Conservation (phyloP, 2,329 filamentous ascomycete species). For the Verticillium nubilum region DNA sequence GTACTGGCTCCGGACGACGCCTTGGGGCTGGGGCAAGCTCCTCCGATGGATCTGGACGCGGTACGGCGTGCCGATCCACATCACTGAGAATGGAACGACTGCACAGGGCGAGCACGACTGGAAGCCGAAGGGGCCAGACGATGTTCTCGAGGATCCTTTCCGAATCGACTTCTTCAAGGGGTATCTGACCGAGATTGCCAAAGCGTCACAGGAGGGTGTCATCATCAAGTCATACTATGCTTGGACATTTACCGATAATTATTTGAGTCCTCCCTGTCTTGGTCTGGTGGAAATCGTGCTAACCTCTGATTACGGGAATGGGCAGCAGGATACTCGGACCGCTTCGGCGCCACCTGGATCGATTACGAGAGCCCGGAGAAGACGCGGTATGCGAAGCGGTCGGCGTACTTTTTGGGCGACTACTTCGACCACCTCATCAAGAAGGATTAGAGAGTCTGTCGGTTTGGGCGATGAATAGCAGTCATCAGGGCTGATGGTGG, state of each 20-base stretch:
- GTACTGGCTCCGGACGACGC: conserved; percentile 72
- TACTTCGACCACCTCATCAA: conserved; percentile 22
- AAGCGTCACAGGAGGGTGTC: conserved; percentile 65
- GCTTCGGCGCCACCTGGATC: conserved; percentile 34
- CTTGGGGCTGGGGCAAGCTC: conserved; percentile 71
- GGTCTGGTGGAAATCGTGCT: background rate
- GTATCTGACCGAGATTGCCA: conserved; percentile 74
- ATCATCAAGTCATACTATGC: conserved; percentile 77
- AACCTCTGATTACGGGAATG: conserved; percentile 27
- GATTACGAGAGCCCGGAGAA: conserved; percentile 29
- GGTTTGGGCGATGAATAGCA: too few relatives aligned
- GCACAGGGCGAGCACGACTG: conserved; percentile 74
- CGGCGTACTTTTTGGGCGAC: conserved; percentile 21
- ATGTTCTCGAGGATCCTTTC: conserved; percentile 75
- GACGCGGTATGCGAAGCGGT: conserved; percentile 27
- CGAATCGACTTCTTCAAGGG: conserved; percentile 71
- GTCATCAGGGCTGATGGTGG: too few relatives aligned
- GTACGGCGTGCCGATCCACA: conserved; percentile 70
- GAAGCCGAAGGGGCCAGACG: conserved; percentile 30
- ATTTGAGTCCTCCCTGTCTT: conserved; percentile 8
- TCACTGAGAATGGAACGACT: conserved; percentile 86
- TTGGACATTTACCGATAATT: conserved; percentile 87
- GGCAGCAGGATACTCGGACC: conserved; percentile 32
- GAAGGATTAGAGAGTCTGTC: conserved; percentile 2
- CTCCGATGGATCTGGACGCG: conserved; percentile 72